Base-by-base conservation (phyloP, 2,329 filamentous ascomycete species). In the Penicillium fuscoglaucum region DNA sequence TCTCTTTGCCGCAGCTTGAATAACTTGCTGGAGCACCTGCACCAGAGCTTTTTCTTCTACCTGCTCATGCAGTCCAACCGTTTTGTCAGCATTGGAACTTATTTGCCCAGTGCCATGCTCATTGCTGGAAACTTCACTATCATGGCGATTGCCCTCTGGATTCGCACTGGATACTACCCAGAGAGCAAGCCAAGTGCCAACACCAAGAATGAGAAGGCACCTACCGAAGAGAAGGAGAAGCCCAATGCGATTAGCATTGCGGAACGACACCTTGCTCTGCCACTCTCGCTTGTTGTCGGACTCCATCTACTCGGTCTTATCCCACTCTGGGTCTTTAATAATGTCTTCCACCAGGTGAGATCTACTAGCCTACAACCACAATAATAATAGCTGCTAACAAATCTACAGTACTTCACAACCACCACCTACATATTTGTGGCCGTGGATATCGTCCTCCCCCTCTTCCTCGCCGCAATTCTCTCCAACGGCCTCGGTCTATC, bases 31-130 rank as follows among this genome's bases (percentile, higher is more conserved):
- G 95, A 99, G 77, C 93, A 99, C 73, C 82, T 99, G 61, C 95
- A 99, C 73, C 95, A 99, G 78, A 97, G 93, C 74, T 99, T 99
- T 81, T 99, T 99, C 84, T 98, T 99, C 78, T 99, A 99, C 74
- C 81, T 99, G 52, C 83, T 99, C 45, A 92, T 98, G 86, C 89
- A 96, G 66, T 85, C 88, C 31, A 90, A 95, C 68, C 87, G 93
- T 12, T 99, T 99, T 72, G 95, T 98, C 66, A 98, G 93, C 76
- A 99, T 99, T 63, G 95, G 95, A 17, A 99, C 93, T 1, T 99
- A 99, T 71, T 83, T 99, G 4, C 95, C 95, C 0, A 96, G 91
- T 67, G 95, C 95, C n/a, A 99, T 99, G 95, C 78, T 98, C 51
- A 84, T 99, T 57, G 95, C 95, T 2, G 90, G 88, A 44, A 97